These are phyloP conservation scores for Cinnamomum micranthum DNA, from an alignment of 164 flowering plant genomes.

Conservation along the genomic window DNA sequence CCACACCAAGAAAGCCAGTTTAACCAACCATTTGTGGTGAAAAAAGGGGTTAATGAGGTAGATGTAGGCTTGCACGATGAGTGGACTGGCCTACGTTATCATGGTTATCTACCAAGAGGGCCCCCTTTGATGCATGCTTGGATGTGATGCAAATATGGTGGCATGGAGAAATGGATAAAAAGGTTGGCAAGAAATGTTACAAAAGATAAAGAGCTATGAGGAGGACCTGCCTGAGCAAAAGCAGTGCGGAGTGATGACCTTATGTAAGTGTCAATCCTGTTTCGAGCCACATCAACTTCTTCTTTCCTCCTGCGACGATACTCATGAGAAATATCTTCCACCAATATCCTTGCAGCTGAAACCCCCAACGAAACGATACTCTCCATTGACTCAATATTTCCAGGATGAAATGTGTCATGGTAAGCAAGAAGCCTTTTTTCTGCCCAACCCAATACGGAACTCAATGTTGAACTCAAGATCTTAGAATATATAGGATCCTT, in stretches of 20 bases:
- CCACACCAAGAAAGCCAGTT: not conserved
- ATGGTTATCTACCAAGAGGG: not conserved
- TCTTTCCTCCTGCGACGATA: constrained; percentile 48
- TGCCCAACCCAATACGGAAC: constrained; percentile 63
- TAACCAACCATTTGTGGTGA: not conserved
- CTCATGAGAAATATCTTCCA: constrained; percentile 64
- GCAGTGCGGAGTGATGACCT: constrained; percentile 75
- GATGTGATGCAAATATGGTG: not conserved
- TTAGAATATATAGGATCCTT: constrained; percentile 48
- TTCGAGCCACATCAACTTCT: constrained; percentile 43
- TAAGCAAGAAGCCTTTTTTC: constrained; percentile 76
- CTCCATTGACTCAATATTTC: constrained; percentile 50
- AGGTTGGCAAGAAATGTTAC: not conserved
- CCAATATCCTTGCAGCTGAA: constrained; percentile 55
- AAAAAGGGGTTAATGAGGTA: not conserved
- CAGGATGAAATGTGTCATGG: constrained; percentile 56
- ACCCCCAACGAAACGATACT: constrained; percentile 53
- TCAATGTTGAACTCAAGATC: constrained; percentile 50
- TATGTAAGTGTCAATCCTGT: constrained; percentile 66
- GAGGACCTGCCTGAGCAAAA: constrained; percentile 74
- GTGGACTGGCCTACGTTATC: not conserved
- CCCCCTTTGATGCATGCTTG: not conserved
- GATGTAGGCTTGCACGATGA: not conserved
- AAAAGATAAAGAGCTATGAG: not conserved
- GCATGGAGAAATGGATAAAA: not conserved